phyloP scores from a whole-genome alignment of 2,329 filamentous ascomycete species.

The Hansfordia pulvinata region DNA sequence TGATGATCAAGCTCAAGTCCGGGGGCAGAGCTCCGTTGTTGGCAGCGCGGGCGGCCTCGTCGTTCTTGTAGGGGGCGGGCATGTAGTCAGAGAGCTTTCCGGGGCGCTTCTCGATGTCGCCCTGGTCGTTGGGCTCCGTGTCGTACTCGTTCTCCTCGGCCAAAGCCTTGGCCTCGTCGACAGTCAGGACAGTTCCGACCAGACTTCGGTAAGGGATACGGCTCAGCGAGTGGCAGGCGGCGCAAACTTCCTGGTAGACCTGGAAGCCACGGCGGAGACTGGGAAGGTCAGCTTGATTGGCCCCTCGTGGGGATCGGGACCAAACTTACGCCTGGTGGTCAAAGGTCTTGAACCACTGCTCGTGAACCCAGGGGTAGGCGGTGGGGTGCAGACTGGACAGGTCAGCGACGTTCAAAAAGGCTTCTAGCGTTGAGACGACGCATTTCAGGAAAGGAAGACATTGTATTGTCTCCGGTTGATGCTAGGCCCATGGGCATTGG shows the following conservation, averaged over 20 bases:
- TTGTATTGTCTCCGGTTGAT: slow-evolving; percentile 1
- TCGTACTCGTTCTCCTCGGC: slow-evolving; percentile 99
- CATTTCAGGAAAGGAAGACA: too few species aligned
- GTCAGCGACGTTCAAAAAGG: too few species aligned
- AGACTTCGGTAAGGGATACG: slow-evolving; percentile 88
- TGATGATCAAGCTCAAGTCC: slow-evolving; percentile 94
- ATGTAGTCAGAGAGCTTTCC: slow-evolving; percentile 99
- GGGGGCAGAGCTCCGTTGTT: slow-evolving; percentile 97
- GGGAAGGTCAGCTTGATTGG: slow-evolving; percentile 12
- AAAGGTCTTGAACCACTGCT: slow-evolving; percentile 86
- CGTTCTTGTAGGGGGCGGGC: slow-evolving; percentile 92
- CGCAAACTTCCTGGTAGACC: slow-evolving; percentile 97
- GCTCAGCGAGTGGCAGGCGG: slow-evolving; percentile 90
- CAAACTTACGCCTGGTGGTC: slow-evolving; percentile 83
- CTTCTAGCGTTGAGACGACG: too few species aligned
- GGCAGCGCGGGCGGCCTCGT: slow-evolving; percentile 92
- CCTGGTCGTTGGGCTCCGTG: slow-evolving; percentile 92
- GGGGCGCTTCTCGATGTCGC: slow-evolving; percentile 94
- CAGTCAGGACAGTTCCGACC: slow-evolving; percentile 84
- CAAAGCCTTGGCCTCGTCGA: slow-evolving; percentile 93
- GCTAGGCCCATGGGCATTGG: slow-evolving; percentile 13
- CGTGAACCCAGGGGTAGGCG: slow-evolving; percentile 90
- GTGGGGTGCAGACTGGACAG: slow-evolving; percentile 84
- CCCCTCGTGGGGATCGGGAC: slow-evolving; percentile 26
- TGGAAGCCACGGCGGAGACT: slow-evolving; percentile 98